These are phyloP conservation scores for Sporormia fimetaria DNA, from an alignment of 495 filamentous ascomycete species.

Conservation along the genomic window DNA sequence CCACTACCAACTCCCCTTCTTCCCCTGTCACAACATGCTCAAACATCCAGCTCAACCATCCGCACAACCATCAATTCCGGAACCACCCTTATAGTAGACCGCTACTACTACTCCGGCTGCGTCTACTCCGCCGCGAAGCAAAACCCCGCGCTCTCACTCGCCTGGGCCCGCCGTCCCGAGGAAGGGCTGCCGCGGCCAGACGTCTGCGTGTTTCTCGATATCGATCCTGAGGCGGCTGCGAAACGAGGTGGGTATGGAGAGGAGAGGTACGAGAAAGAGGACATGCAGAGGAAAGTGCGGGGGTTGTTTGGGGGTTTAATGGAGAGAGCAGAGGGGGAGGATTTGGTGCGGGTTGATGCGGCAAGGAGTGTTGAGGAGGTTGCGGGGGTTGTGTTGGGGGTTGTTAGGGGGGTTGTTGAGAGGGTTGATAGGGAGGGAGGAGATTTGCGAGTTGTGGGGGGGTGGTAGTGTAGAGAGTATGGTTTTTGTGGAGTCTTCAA, in stretches of 20 bases:
- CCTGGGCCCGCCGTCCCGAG: conserved; percentile 75
- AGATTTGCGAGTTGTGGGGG: conserved; percentile 35
- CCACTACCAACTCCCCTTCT: conserved; percentile 2
- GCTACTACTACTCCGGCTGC: conserved; percentile 87
- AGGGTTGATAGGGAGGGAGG: conserved; percentile 30
- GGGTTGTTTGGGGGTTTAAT: conserved; percentile 47
- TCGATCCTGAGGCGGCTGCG: conserved; percentile 60
- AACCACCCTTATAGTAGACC: conserved; percentile 70
- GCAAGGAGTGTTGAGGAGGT: conserved; percentile 32
- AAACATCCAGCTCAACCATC: conserved; percentile 43
- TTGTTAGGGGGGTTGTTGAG: conserved; percentile 27
- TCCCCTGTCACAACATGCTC: neutral
- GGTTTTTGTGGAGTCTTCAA: no score
- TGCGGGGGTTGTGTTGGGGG: conserved; percentile 9
- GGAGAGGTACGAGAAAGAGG: conserved; percentile 77
- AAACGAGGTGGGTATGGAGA: conserved; percentile 72
- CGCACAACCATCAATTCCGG: conserved; percentile 49
- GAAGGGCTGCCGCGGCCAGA: conserved; percentile 81
- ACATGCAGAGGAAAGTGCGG: conserved; percentile 72
- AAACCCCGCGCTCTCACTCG: conserved; percentile 53
- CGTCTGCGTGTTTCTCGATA: conserved; percentile 72
- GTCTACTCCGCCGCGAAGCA: conserved; percentile 93
- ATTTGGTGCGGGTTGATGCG: conserved; percentile 40
- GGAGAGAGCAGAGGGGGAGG: conserved; percentile 25
- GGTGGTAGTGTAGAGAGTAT: conserved; percentile 29